phyloP scores from a whole-genome alignment of 495 filamentous ascomycete species.

The Penicillium simplicissimum region DNA sequence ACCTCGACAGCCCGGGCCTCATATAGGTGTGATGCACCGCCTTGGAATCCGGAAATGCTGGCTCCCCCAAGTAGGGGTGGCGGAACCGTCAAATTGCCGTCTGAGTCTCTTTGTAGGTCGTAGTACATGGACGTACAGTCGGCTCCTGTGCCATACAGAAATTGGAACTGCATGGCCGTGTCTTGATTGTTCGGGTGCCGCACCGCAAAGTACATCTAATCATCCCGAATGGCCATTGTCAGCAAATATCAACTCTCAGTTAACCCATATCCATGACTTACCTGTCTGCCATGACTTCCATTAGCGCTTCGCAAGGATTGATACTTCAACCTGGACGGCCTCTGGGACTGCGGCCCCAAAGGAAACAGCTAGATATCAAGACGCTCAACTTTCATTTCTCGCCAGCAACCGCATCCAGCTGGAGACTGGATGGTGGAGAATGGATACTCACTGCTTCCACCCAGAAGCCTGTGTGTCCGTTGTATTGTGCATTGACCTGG shows the following conservation, averaged over 20 bases:
- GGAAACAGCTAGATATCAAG: background rate
- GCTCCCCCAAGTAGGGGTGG: background rate
- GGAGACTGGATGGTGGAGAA: background rate
- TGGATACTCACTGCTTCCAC: background rate
- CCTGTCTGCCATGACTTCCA: too few relatives aligned
- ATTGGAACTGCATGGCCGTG: background rate
- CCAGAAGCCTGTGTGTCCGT: slow-evolving; percentile 1
- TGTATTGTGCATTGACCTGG: background rate
- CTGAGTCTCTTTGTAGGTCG: background rate
- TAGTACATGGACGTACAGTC: background rate
- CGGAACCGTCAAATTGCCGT: background rate
- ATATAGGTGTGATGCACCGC: background rate
- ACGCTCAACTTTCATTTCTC: background rate
- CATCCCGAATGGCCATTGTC: background rate
- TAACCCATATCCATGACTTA: background rate
- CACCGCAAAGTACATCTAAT: background rate
- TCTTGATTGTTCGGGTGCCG: background rate
- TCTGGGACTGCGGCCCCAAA: too few relatives aligned
- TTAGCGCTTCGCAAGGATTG: too few relatives aligned
- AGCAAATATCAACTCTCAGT: background rate
- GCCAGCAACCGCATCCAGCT: background rate
- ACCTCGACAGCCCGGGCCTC: background rate
- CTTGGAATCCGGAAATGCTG: background rate
- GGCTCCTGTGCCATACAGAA: background rate
- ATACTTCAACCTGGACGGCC: background rate